Percentiles rank a stretch among this genome's conserved stretches.
Conservation (phyloP, 2,329 filamentous ascomycete species). For the Teratosphaeria gauchensis region DNA sequence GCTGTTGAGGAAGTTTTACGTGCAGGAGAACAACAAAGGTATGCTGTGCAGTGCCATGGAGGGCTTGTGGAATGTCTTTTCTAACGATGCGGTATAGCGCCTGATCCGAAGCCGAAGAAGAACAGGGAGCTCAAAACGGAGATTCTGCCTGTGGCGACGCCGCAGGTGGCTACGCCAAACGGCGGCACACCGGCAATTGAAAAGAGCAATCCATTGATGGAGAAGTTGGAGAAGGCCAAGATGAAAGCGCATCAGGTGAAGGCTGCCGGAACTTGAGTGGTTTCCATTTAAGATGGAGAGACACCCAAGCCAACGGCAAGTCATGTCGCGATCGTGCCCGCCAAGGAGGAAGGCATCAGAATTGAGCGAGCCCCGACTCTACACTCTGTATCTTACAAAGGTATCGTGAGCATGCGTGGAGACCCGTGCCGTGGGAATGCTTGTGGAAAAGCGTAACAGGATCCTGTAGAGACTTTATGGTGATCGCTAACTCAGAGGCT, state of each 20-base stretch:
- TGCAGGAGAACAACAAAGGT: conserved; percentile 95
- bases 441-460: no score
- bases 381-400: no score
- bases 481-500: no score
- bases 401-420: no score
- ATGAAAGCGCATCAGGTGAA: background rate
- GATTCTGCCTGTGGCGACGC: conserved; percentile 33
- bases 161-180: conserved; percentile 3
- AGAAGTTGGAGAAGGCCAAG: conserved; percentile 1
- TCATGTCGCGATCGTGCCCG: background rate
- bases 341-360: no score
- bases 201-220: background rate
- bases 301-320: background rate
- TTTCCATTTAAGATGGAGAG: background rate
- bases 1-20: conserved; percentile 84
- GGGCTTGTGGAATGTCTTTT: background rate
- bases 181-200: background rate
- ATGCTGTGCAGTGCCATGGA: conserved; percentile 17
- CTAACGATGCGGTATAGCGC: conserved; percentile 34
- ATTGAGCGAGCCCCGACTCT: no score
- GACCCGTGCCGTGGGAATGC: no score
- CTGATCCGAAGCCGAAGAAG: conserved; percentile 55
- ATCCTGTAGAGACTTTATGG: no score
- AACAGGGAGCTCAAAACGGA: conserved; percentile 53
- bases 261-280: background rate